Conservation (phyloP, 495 filamentous ascomycete genomes). For the Tuber calosporum region DNA sequence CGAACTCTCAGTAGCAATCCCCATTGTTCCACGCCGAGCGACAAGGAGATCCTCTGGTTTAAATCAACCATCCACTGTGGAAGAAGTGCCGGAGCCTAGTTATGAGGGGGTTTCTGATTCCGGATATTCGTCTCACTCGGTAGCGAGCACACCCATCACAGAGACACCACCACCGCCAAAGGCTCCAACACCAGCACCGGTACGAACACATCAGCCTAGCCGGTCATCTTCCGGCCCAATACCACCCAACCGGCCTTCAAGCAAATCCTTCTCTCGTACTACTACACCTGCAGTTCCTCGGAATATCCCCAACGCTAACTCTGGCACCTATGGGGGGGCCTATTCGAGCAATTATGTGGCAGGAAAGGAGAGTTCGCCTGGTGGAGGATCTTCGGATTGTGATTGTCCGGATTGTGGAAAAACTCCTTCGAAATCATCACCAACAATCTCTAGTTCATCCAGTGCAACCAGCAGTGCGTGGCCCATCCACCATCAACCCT, state of each 20-base stretch:
- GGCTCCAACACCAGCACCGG: conserved; percentile 26
- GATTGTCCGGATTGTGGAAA: conserved; percentile 40
- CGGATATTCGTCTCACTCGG: conserved; percentile 38
- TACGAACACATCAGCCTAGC: conserved; percentile 19
- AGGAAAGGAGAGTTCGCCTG: conserved; percentile 32
- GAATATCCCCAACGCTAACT: conserved; percentile 28
- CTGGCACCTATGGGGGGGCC: conserved; percentile 28
- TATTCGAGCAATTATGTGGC: conserved; percentile 12
- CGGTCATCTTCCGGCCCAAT: conserved; percentile 28
- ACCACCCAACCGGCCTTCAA: conserved; percentile 29
- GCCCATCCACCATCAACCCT: conserved; percentile 25
- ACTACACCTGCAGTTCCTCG: conserved; percentile 30
- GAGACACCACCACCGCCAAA: conserved; percentile 34
- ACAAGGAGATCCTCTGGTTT: conserved; percentile 34
- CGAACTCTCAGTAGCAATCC: conserved; percentile 37
- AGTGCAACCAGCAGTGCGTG: conserved; percentile 25
- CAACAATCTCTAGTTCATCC: conserved; percentile 27
- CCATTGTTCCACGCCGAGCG: conserved; percentile 28
- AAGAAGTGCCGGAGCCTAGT: conserved; percentile 24
- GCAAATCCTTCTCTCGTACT: conserved; percentile 36
- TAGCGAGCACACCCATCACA: conserved; percentile 35
- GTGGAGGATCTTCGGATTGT: conserved; percentile 36
- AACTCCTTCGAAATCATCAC: conserved; percentile 25
- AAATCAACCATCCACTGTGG: conserved; percentile 31
- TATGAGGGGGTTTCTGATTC: conserved; percentile 40